Evolutionary conservation across 1,284 basidiomycete genomes (phyloP), one percentile per base, ranked within the genome.

Genomic region (Somion occarium): DNA sequence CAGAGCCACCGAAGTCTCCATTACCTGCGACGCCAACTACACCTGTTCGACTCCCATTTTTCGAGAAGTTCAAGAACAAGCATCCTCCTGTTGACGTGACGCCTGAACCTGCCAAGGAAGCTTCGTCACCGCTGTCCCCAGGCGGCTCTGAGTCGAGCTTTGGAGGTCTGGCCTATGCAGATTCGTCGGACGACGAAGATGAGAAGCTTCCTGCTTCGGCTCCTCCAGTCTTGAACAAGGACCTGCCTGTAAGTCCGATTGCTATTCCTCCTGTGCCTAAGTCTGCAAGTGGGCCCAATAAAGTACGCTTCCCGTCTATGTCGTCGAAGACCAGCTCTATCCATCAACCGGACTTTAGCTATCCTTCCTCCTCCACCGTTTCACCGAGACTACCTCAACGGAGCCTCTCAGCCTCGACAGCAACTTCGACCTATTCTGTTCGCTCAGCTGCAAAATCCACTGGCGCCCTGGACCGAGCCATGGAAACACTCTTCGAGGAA

Each of bases 401-500:
- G 23, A 64, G 57, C 48, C 58, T 68, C 5, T 67, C 67, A 23
- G 43, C 58, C 20, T 62, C 65, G 13, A 64, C 67, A 25, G 58
- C 62, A 30, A 41, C 56, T 30, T 64, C 67, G 24, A 50, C 62
- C 38, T 62, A 61, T 58, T 44, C 62, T 19, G 44, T 55, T 47
- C 61, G 64, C 24, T 56, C 60, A 20, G 49, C 58, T 7, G 57
- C 61, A 2, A 77, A 61, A 62, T 74, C 62, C 53, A 68, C 58
- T 12, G 63, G 64, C 25, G 64, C 64, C 26, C 61, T 79, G 54
- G 76, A 78, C 53, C 67, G 65, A 45, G 75, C 73, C 37, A 72
- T 80, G 71, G 78, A 78, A 58, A 73, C 71, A 5, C 66, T 80
- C 48, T 66, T 75, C 54, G 78, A 78, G 54, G 73, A 76, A 57